Percentiles rank a stretch among this genome's conserved stretches.
Conservation (phyloP, 768 basidiomycete species). For the Hydnum rufescens region DNA sequence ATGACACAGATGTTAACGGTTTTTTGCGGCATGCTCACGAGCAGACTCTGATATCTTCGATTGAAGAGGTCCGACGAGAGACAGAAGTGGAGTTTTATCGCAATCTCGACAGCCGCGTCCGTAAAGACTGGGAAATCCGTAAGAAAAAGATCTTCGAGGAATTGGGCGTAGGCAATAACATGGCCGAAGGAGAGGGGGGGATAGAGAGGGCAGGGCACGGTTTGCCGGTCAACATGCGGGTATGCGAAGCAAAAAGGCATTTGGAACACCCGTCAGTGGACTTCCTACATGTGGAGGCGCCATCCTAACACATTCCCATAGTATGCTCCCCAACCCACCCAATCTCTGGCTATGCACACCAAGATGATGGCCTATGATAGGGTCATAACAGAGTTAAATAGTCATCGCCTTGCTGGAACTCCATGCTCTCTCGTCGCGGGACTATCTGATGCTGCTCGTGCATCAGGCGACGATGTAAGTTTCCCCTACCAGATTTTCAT, state of each 20-base stretch:
- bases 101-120: constrained; percentile 51
- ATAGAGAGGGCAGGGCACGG: neutral
- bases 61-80: constrained; percentile 72
- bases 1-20: constrained; percentile 86
- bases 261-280: neutral
- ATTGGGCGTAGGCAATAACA: constrained; percentile 45
- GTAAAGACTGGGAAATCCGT: constrained; percentile 74
- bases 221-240: neutral
- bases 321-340: constrained; percentile 5
- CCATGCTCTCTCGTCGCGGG: constrained; percentile 62
- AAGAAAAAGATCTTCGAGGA: constrained; percentile 84
- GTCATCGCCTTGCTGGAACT: constrained; percentile 44
- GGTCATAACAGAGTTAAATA: constrained; percentile 58
- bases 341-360: constrained; percentile 32
- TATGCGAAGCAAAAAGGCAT: neutral
- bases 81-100: constrained; percentile 75
- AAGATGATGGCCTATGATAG: constrained; percentile 95
- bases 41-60: constrained; percentile 83
- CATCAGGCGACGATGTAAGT: neutral
- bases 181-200: constrained; percentile 27
- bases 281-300: neutral
- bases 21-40: constrained; percentile 90
- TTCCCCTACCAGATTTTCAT: neutral
- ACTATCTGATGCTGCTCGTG: constrained; percentile 42
- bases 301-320: neutral